Evolutionary conservation across 768 basidiomycete genomes (phyloP).

Genomic region (Rhodotorula diobovata): DNA sequence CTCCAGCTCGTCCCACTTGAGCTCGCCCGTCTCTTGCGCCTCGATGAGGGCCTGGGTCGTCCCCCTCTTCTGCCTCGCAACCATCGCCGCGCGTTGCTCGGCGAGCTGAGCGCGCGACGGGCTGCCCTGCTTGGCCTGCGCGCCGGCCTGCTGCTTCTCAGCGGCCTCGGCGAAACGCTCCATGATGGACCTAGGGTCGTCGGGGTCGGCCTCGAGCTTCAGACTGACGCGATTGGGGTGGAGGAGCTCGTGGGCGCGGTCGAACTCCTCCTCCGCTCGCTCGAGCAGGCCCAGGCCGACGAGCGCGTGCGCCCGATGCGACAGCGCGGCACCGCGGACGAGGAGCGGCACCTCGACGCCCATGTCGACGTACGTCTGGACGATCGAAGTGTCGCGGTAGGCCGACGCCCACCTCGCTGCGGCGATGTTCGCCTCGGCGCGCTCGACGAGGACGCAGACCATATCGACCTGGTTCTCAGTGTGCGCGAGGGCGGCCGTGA

Average conservation of each 20-base stretch:
- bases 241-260: too few species aligned
- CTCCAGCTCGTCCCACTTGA: too few species aligned
- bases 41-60: background rate
- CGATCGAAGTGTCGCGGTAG: constrained; percentile 1
- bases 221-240: too few species aligned
- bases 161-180: too few species aligned
- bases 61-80: too few species aligned
- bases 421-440: constrained; percentile 5
- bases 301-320: background rate
- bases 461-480: background rate
- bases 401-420: constrained; percentile 4
- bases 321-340: constrained; percentile 63
- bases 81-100: too few species aligned
- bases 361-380: background rate
- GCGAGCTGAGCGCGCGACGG: too few species aligned
- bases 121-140: too few species aligned
- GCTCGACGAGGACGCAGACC: constrained; percentile 17
- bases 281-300: background rate
- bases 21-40: too few species aligned
- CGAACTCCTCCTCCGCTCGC: background rate
- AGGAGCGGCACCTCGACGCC: background rate
- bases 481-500: constrained; percentile 17
- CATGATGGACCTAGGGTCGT: too few species aligned
- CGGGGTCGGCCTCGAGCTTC: too few species aligned
- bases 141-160: too few species aligned